phyloP scores from a whole-genome alignment of 2,329 filamentous ascomycete genomes.

The Fusarium compactum region DNA sequence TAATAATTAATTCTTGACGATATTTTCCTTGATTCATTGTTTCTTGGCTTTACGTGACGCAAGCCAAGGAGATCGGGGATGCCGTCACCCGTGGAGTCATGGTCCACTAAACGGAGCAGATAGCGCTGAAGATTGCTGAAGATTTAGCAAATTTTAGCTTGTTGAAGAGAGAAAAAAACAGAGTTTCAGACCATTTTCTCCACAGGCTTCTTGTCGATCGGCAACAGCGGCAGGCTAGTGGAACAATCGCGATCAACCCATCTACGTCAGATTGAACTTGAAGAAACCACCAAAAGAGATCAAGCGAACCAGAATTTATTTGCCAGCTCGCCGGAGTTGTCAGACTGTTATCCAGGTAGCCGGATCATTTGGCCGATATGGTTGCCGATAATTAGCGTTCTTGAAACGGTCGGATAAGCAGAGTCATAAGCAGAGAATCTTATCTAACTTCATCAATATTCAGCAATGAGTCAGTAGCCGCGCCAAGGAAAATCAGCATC shows the following conservation, averaged over 20 bases:
- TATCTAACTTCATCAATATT: no score
- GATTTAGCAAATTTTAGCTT: background rate
- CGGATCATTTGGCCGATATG: no score
- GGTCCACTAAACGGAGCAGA: slow-evolving; percentile 2
- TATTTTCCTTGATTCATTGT: background rate
- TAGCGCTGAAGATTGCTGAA: background rate
- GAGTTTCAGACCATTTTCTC: slow-evolving; percentile 2
- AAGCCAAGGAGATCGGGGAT: slow-evolving; percentile 8
- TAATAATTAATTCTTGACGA: background rate
- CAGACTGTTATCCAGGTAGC: no score
- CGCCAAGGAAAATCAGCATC: no score
- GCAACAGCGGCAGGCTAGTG: background rate
- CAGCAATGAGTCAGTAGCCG: no score
- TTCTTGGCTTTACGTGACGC: slow-evolving; percentile 13
- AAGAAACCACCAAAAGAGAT: background rate
- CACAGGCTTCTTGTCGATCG: background rate
- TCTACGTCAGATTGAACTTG: background rate
- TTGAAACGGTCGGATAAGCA: no score
- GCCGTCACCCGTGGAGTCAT: slow-evolving; percentile 5
- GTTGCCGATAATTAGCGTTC: no score
- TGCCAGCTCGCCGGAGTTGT: background rate
- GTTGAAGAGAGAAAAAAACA: background rate
- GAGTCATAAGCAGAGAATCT: no score
- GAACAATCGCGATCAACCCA: background rate
- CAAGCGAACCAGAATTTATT: background rate